Percentiles rank a stretch among this genome's conserved stretches.
phyloP scores from a whole-genome alignment of 768 basidiomycete species.

The Gyrodon lividus region DNA sequence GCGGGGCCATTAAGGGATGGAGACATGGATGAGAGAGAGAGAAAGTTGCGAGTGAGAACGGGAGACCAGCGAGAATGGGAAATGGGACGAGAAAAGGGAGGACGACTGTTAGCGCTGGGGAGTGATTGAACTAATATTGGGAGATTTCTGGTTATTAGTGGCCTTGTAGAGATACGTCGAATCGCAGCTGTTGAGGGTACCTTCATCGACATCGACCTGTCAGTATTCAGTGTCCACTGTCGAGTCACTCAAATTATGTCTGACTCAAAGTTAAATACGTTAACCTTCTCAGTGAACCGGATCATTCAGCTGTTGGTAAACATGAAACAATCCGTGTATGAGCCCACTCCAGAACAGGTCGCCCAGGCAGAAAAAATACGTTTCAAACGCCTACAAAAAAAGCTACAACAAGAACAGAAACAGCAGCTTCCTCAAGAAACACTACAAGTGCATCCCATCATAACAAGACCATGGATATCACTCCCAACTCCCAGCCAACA shows the following conservation, averaged over 20 bases:
- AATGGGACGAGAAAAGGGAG: constrained; percentile 6
- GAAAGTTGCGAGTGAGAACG: constrained; percentile 1
- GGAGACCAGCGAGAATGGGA: constrained; percentile 3
- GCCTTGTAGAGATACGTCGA: constrained; percentile 11
- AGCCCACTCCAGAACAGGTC: constrained; percentile 54
- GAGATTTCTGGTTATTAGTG: constrained; percentile 12
- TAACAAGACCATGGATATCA: constrained; percentile 37
- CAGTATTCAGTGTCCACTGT: neutral
- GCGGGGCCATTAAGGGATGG: constrained; percentile 17
- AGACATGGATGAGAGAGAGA: constrained; percentile 30
- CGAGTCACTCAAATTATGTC: neutral
- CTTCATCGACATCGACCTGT: constrained; percentile 40
- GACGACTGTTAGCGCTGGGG: constrained; percentile 1
- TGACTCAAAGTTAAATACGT: too few relatives aligned
- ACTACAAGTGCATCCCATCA: constrained; percentile 8
- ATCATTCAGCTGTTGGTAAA: too few relatives aligned
- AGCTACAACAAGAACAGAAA: constrained; percentile 22
- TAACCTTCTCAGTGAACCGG: too few relatives aligned
- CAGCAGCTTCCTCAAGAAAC: constrained; percentile 10
- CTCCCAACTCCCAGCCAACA: constrained; percentile 9
- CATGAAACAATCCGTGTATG: constrained; percentile 9
- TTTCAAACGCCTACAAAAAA: constrained; percentile 46
- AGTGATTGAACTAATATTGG: neutral
- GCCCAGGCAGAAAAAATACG: constrained; percentile 50
- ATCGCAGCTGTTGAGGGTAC: constrained; percentile 28